Evolutionary conservation across 371 early-diverging fungal genomes (phyloP), one percentile per base, ranked within the genome.

Genomic region (Mortierella sp.): DNA sequence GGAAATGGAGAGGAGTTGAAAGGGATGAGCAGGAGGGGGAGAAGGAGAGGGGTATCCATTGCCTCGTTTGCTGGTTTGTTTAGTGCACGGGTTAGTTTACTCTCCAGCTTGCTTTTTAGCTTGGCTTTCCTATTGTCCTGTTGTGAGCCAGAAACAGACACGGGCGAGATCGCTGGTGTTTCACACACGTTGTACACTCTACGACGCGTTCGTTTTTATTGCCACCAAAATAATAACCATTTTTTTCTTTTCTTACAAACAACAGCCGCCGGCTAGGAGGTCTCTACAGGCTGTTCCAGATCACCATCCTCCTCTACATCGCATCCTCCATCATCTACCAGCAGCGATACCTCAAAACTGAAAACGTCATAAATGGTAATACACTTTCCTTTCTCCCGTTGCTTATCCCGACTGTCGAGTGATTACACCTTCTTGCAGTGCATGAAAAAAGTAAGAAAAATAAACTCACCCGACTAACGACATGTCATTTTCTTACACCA

Each of bases 281-380:
- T 19, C 54, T 86, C 16, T 83, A 86, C 78, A 76, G 84, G 44
- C 73, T 80, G 10, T 88, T 88, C 76, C 86, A 88, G 60, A 63
- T 76, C 1, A 54, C 88, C 21, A 86, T 86, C 54, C 77, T 88
- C 10, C 47, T 76, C 24, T 88, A 83, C 70, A 83, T 88, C 44
- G 77, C 86, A 21, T 78, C 78, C 6, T 74, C 80, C n/a, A 77
- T 88, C 77, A 76, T 86, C 19, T 50, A 63, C 60, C 82, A 85
- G 71, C 83, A 88, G 54, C 82, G 83, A 3, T 88, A 88, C 45
- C 77, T 86, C 72, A 79, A 80, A 34, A 86, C 83, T 9, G 88
- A 88, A 57, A 78, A 80, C 44, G 74, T 82, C 50, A 78, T 86
- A 70, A 80, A 80, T 60, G 86, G 86, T 80, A 86, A 54, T 63